phyloP scores from a whole-genome alignment of 2,329 filamentous ascomycete species.

The Fusarium lyarnte region DNA sequence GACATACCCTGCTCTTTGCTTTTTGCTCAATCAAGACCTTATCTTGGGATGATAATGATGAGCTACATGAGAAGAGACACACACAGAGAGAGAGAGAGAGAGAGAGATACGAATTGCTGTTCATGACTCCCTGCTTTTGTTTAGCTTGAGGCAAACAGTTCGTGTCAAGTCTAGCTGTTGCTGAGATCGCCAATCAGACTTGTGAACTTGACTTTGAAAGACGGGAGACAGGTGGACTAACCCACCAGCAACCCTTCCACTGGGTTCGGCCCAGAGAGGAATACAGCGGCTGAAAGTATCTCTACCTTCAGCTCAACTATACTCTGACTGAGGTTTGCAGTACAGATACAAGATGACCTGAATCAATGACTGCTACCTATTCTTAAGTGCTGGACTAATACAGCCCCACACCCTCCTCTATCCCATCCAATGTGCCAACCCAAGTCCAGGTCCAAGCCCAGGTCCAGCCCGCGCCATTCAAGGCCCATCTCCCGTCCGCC shows the following conservation, averaged over 20 bases:
- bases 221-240: constrained; percentile 20
- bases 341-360: constrained; percentile 8
- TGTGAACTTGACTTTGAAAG: not conserved
- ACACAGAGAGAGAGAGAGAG: no score
- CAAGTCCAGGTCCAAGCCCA: not conserved
- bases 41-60: not conserved
- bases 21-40: not conserved
- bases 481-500: constrained; percentile 24
- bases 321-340: accelerated
- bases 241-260: constrained; percentile 24
- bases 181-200: constrained; percentile 22
- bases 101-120: not conserved
- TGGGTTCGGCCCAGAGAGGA: constrained; percentile 2
- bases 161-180: constrained; percentile 17
- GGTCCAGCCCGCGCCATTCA: constrained; percentile 6
- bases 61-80: not conserved
- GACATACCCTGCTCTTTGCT: constrained; percentile 7
- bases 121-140: constrained; percentile 16
- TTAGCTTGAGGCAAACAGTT: constrained; percentile 31
- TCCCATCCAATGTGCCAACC: constrained; percentile 22
- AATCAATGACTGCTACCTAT: constrained; percentile 23
- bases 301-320: not conserved
- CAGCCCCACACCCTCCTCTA: constrained; percentile 27
- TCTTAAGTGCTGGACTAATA: constrained; percentile 23
- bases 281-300: constrained; percentile 3